These are phyloP conservation scores for Suillus subalutaceus DNA, from an alignment of 768 basidiomycete species.

Conservation along the genomic window DNA sequence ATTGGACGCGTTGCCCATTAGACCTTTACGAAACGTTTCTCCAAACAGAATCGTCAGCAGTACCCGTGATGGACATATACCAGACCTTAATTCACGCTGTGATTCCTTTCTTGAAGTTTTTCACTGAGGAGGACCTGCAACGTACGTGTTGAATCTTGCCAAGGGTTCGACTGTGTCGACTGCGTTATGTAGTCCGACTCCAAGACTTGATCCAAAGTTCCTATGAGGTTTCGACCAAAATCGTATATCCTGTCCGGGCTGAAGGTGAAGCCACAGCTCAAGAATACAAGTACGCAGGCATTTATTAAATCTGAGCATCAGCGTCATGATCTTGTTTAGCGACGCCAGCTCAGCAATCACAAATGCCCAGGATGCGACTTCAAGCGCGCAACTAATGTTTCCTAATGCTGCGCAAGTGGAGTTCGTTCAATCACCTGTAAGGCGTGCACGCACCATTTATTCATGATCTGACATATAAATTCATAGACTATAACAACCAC, in stretches of 20 bases:
- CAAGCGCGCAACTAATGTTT: background rate
- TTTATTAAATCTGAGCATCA: background rate
- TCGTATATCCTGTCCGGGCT: background rate
- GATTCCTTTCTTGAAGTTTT: slow-evolving; percentile 22
- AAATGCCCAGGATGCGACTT: background rate
- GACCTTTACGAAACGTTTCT: slow-evolving; percentile 19
- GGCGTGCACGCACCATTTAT: background rate
- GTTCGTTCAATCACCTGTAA: background rate
- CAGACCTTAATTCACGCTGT: slow-evolving; percentile 21
- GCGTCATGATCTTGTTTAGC: background rate
- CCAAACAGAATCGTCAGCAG: slow-evolving; percentile 10
- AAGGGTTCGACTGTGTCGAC: background rate
- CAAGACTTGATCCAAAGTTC: background rate
- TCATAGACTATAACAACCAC: background rate
- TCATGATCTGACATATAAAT: background rate
- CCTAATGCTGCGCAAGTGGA: background rate
- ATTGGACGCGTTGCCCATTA: slow-evolving; percentile 28
- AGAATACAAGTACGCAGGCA: background rate
- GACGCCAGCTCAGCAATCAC: background rate
- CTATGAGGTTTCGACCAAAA: background rate
- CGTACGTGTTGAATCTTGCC: slow-evolving; percentile 16
- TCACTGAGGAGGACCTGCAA: slow-evolving; percentile 26
- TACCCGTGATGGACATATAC: slow-evolving; percentile 1
- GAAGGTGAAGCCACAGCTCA: background rate
- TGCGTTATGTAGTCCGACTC: background rate